A percentile compares a stretch with the other conserved stretches of the same genome.
phyloP scores from a whole-genome alignment of 106 monocot genomes.

The Dactylorhiza incarnata region DNA sequence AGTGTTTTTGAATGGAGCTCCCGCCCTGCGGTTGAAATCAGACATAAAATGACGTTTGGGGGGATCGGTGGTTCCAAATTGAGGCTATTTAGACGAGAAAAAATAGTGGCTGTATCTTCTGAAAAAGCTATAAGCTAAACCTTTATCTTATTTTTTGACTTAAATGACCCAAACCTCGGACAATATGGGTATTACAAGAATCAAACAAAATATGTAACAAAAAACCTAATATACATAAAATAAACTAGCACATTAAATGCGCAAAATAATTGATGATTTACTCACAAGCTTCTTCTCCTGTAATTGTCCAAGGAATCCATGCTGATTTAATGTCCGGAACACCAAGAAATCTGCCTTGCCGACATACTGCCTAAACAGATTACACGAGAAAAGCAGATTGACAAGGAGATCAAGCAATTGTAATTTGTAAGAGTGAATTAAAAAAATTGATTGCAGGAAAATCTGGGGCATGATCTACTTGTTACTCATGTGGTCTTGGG shows the following conservation, averaged over 20 bases:
- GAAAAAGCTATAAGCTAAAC: no score
- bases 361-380: slow-evolving; percentile 64
- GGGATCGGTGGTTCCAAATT: no score
- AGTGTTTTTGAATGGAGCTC: no score
- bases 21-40: no score
- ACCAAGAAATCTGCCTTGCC: slow-evolving; percentile 93
- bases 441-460: background rate
- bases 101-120: no score
- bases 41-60: no score
- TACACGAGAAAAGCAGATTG: background rate
- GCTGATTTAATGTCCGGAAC: slow-evolving; percentile 86
- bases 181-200: background rate
- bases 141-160: no score
- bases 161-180: no score
- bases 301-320: slow-evolving; percentile 90
- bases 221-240: background rate
- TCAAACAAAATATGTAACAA: background rate
- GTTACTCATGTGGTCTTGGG: slow-evolving; percentile 99
- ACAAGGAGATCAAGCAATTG: background rate
- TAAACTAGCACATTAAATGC: background rate
- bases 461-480: slow-evolving; percentile 26
- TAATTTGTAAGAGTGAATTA: background rate
- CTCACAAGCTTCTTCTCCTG: slow-evolving; percentile 98
- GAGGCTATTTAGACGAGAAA: no score
- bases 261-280: background rate